A percentile compares a stretch with the other conserved stretches of the same genome.
Conservation (phyloP, 2,329 filamentous ascomycete species). For the Diaporthe sp. region DNA sequence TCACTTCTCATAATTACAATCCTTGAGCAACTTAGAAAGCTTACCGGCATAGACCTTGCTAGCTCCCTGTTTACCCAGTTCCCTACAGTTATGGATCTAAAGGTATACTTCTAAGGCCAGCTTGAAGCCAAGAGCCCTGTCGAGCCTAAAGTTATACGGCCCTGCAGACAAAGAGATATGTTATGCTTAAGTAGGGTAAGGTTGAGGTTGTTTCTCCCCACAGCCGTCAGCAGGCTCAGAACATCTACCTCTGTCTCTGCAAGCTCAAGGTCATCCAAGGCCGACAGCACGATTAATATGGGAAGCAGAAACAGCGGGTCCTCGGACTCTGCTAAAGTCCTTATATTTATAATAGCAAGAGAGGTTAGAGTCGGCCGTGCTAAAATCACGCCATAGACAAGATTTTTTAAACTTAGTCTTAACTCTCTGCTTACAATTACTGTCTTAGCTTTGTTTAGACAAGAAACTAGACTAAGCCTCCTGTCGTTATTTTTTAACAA, state of each 20-base stretch:
- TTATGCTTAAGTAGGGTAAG: background rate
- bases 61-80: slow-evolving; percentile 42
- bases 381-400: slow-evolving; percentile 37
- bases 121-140: background rate
- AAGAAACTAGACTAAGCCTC: background rate
- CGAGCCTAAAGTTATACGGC: background rate
- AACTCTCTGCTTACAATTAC: slow-evolving; percentile 41
- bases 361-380: slow-evolving; percentile 38
- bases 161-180: background rate
- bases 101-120: background rate
- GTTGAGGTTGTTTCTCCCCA: background rate
- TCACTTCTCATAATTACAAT: slow-evolving; percentile 47
- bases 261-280: background rate
- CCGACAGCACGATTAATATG: background rate
- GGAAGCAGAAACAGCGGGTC: background rate
- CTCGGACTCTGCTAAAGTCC: slow-evolving; percentile 17
- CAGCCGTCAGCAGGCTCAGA: slow-evolving; percentile 20
- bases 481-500: slow-evolving; percentile 7
- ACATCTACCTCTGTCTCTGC: slow-evolving; percentile 14
- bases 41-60: slow-evolving; percentile 39
- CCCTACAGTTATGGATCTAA: slow-evolving; percentile 35
- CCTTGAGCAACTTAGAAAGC: slow-evolving; percentile 43
- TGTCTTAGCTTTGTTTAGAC: background rate
- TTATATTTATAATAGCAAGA: slow-evolving; percentile 36
- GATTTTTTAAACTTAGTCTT: slow-evolving; percentile 40